Base-by-base conservation (phyloP, 2,329 filamentous ascomycete species). In the Simplicillium aogashimaense region DNA sequence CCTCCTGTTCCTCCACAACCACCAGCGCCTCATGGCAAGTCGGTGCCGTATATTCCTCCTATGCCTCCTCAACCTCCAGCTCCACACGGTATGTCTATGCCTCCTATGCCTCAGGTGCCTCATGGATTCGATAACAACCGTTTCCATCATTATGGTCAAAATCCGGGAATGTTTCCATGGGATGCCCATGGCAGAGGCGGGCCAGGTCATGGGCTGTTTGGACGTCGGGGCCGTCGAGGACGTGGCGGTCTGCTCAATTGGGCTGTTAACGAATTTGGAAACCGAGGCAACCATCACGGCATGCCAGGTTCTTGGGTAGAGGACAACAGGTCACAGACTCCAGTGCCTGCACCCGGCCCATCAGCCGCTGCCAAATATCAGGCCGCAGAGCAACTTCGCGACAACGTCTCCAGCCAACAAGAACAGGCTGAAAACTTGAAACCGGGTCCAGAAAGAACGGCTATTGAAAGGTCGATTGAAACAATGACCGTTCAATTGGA, bases 401-500 rank as follows among this genome's bases (percentile, higher is more conserved):
- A 30, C n/a, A 33, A 35, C 10, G 37, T 43, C 12, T 14, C 16
- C 3, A 7, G 28, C 34, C 41, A 43, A 20, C 33, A 48, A 20
- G 50, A 58, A 29, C 53, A 66, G 8, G 53, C 45, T 12, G 47
- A 44, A 3, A 61, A 60, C 45, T 49, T 55, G 33, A 45, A 45
- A 1, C 53, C 56, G 35, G 45, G 48, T 12, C 43, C 39, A 10
- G 47, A 51, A 29, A 49, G 46, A 34, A 37, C 39, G 7, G 53
- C 48, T 7, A 31, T 52, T 29, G 59, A 61, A 39, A 54, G 47
- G 43, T 60, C 64, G 46, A 52, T 70, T 32, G 58, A 64, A 41
- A 54, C 51, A 28, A 48, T 74, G 40, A 59, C 59, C 33, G 45
- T 47, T 11, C 55, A 57, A 36, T 48, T 71, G 18, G 59, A 65